A percentile compares a stretch with the other conserved stretches of the same genome.
These are phyloP conservation scores for Meyerozyma guilliermondii DNA, from an alignment of 1,139 yeast genomes.

Conservation along the genomic window DNA sequence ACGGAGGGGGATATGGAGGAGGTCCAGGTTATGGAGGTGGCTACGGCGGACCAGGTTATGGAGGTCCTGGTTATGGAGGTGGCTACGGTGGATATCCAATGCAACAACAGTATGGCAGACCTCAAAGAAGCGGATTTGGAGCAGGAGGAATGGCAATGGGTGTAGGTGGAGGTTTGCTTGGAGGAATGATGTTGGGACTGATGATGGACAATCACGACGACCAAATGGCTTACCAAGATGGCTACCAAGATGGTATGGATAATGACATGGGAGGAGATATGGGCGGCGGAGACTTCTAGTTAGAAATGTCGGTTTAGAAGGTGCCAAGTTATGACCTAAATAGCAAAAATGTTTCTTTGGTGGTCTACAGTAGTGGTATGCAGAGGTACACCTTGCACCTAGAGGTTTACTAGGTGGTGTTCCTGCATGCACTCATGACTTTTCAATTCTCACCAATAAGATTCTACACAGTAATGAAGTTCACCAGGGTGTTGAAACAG, in stretches of 20 bases:
- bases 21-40: not conserved
- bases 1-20: not conserved
- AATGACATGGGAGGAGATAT: conserved; percentile 18
- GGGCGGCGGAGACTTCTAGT: conserved; percentile 10
- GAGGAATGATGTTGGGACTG: conserved; percentile 60
- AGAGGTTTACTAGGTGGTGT: no score
- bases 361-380: not conserved
- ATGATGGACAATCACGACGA: conserved; percentile 28
- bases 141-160: conserved; percentile 60
- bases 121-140: conserved; percentile 18
- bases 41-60: not conserved
- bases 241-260: conserved; percentile 25
- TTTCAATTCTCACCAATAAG: conserved; percentile 18
- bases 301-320: conserved; percentile 4
- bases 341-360: no score
- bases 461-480: conserved; percentile 27
- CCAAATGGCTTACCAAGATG: conserved; percentile 26
- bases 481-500: conserved; percentile 42
- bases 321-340: not conserved
- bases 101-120: conserved; percentile 14
- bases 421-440: conserved; percentile 1
- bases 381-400: no score
- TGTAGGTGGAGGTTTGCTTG: conserved; percentile 76
- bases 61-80: conserved; percentile 1
- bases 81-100: conserved; percentile 9